Evolutionary conservation across 148 eudicot genomes (phyloP), one percentile per base, ranked within the genome.

Genomic region (Euryodendron excelsum): DNA sequence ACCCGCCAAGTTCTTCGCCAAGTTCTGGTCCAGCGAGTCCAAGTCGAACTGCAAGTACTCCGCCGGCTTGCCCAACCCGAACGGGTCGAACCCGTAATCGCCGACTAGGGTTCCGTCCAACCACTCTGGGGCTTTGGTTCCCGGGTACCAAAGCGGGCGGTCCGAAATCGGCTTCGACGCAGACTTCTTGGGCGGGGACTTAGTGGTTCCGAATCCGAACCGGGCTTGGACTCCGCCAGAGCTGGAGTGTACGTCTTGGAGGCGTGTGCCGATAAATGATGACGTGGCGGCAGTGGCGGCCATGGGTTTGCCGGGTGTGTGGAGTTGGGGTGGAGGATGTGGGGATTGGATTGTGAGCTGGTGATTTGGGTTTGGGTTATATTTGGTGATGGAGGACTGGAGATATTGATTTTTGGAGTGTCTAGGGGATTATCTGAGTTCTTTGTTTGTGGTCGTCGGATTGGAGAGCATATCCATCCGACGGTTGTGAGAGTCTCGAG

Each of bases 81-180:
- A 89, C 1, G 98, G 99, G 85, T 96, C 99, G 60, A 96, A 93
- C 80, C 98, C 99, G 69, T 92, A 92, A 59, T 93, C 99, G 0
- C 99, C 98, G 1, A 87, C 94, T 17, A 93, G 63, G 23, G 73
- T 81, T 1, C 98, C 99, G 68, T 96, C 99, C 0, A 96, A 79
- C 69, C 84, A 96, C 0, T 88, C 95, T 0, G 99, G 99, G 0
- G 95, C 90, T 67, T 86, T 85, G 1, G 98, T 98, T 0, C 99
- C 98, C 0, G 99, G 99, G 86, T 48, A 96, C 98, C 99, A 96
- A 20, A 93, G 77, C 20, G 98, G 99, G 0, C 98, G 87, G 76
- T 88, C 95, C 1, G 93, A 28, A 14, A 63, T 76, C 7, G 56
- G 61, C 56, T 78, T 89, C 0, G 85, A 13, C 7, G 78, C 77